Evolutionary conservation across 192 early-diverging fungal species (phyloP).

Genomic region (Rhizoclosmatium sp.): DNA sequence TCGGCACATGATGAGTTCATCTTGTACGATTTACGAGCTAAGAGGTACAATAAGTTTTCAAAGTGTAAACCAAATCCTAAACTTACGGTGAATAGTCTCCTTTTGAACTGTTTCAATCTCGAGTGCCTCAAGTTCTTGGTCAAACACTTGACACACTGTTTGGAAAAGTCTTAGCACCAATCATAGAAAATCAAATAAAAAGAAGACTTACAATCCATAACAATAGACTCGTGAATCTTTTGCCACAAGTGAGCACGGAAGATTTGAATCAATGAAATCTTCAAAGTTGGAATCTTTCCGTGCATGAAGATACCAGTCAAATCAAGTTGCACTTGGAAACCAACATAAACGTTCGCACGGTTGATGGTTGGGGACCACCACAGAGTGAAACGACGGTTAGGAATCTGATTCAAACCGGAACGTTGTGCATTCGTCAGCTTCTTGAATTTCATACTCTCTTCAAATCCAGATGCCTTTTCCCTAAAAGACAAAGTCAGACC

Average conservation of each 20-base stretch:
- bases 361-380: constrained; percentile 99
- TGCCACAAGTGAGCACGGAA: constrained; percentile 99
- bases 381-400: constrained; percentile 98
- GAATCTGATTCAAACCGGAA: constrained; percentile 98
- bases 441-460: constrained; percentile 73
- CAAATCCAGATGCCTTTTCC: constrained; percentile 38
- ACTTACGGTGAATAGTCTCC: constrained; percentile 90
- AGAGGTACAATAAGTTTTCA: not conserved
- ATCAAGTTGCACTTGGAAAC: constrained; percentile 99
- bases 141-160: constrained; percentile 84
- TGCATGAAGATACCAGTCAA: constrained; percentile 99
- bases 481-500: constrained; percentile 16
- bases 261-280: constrained; percentile 98
- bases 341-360: constrained; percentile 97
- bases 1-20: constrained; percentile 96
- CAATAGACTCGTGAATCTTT: constrained; percentile 90
- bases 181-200: constrained; percentile 15
- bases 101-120: constrained; percentile 99
- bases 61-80: not conserved
- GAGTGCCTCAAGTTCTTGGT: constrained; percentile 95
- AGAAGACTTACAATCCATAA: constrained; percentile 61
- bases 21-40: constrained; percentile 96
- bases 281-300: constrained; percentile 98
- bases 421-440: constrained; percentile 99
- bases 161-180: not conserved